Conservation (phyloP, 306 rosid species). For the Spatholobus suberectus region DNA sequence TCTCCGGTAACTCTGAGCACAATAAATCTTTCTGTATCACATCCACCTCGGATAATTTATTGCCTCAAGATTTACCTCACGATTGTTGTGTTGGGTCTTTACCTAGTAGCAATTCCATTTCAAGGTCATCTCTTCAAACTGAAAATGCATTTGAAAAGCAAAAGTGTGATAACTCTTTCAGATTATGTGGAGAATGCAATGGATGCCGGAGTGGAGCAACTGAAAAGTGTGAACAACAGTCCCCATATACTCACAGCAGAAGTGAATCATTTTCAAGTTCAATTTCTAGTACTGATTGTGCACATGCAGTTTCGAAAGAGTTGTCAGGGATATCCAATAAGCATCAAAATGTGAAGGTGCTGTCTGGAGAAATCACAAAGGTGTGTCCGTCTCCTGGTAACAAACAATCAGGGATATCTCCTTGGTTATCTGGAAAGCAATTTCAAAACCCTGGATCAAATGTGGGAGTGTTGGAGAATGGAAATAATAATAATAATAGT, state of each 20-base stretch:
- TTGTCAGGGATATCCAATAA: slow-evolving; percentile 51
- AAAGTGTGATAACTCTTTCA: slow-evolving; percentile 49
- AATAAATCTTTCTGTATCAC: slow-evolving; percentile 39
- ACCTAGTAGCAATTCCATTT: slow-evolving; percentile 54
- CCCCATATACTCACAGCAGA: slow-evolving; percentile 74
- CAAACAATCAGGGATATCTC: slow-evolving; percentile 48
- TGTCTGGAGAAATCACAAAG: slow-evolving; percentile 67
- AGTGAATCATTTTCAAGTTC: slow-evolving; percentile 88
- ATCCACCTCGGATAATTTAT: slow-evolving; percentile 39
- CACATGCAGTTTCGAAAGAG: slow-evolving; percentile 62
- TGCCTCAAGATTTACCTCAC: slow-evolving; percentile 51
- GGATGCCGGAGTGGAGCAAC: slow-evolving; percentile 54
- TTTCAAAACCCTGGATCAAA: slow-evolving; percentile 48
- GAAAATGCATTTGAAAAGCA: slow-evolving; percentile 61
- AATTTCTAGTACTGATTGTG: slow-evolving; percentile 70
- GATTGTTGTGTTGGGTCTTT: slow-evolving; percentile 49
- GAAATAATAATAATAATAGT: slow-evolving; percentile 41
- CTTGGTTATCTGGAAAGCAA: slow-evolving; percentile 53
- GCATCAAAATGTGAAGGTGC: slow-evolving; percentile 49
- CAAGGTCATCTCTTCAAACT: slow-evolving; percentile 64
- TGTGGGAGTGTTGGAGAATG: slow-evolving; percentile 51
- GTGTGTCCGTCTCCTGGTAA: slow-evolving; percentile 48
- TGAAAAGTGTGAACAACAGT: slow-evolving; percentile 59
- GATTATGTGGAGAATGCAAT: slow-evolving; percentile 55
- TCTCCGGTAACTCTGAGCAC: slow-evolving; percentile 39